Evolutionary conservation across 768 basidiomycete genomes (phyloP).

Genomic region (Psilocybe sp.): DNA sequence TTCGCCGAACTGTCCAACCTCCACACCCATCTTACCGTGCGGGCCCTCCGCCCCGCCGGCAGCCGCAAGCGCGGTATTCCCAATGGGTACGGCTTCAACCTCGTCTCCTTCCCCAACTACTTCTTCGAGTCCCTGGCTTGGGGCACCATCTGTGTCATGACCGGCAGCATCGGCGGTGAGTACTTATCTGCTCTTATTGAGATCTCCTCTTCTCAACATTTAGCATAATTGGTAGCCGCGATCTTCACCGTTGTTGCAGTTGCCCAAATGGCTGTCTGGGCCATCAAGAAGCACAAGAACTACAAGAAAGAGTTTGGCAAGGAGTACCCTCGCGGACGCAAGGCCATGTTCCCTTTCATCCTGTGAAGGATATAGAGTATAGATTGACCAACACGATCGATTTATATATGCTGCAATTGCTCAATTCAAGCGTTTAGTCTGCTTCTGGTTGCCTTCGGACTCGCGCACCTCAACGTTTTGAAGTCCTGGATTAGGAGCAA

Average conservation of each 20-base stretch:
- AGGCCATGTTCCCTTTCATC: conserved; percentile 78
- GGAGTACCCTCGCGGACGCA: conserved; percentile 72
- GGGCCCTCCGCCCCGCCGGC: conserved; percentile 79
- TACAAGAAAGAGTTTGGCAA: conserved; percentile 95
- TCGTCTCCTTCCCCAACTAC: conserved; percentile 92
- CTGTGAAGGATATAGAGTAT: conserved; percentile 26
- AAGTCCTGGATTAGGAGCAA: too few species aligned
- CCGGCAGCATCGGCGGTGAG: conserved; percentile 72
- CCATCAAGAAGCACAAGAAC: conserved; percentile 80
- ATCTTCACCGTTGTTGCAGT: conserved; percentile 59
- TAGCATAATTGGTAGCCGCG: conserved; percentile 1
- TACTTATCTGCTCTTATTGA: conserved; percentile 9
- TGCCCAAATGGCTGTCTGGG: conserved; percentile 82
- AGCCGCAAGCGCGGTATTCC: conserved; percentile 83
- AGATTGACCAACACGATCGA: too few species aligned
- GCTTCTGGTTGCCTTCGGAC: too few species aligned
- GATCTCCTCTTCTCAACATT: conserved; percentile 2
- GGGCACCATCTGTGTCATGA: conserved; percentile 70
- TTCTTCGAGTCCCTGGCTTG: conserved; percentile 86
- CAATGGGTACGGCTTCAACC: conserved; percentile 85
- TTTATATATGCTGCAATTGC: too few species aligned
- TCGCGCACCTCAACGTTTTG: too few species aligned
- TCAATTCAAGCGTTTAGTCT: too few species aligned
- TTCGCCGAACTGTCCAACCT: conserved; percentile 86
- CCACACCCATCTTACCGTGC: conserved; percentile 76